Conservation (phyloP, 768 basidiomycete genomes). For the Mycena indigotica region DNA sequence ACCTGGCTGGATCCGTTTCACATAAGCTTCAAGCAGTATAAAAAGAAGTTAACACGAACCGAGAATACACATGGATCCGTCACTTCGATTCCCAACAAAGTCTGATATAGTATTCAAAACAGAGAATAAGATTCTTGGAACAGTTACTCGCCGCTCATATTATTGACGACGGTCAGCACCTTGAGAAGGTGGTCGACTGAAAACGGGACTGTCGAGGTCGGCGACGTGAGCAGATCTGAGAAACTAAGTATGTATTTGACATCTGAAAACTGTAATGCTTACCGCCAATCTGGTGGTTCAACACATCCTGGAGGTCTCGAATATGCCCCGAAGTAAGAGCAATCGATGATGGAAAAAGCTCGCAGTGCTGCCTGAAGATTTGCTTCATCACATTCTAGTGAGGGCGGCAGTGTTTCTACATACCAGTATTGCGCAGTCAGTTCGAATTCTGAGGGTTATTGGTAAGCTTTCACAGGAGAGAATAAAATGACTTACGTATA, state of each 20-base stretch:
- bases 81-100: neutral
- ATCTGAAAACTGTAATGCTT: neutral
- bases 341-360: constrained; percentile 9
- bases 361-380: constrained; percentile 10
- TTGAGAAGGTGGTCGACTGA: neutral
- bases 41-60: neutral
- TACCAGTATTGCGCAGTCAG: constrained; percentile 5
- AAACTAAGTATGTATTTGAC: neutral
- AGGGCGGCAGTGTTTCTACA: neutral
- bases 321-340: neutral
- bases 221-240: constrained; percentile 7
- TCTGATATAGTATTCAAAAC: neutral
- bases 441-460: neutral
- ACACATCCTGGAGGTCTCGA: neutral
- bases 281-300: constrained; percentile 11
- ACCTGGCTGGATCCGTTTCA: neutral
- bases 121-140: neutral
- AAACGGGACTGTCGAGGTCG: neutral
- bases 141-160: neutral
- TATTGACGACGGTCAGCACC: constrained; percentile 6
- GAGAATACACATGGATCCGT: constrained; percentile 1
- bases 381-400: neutral
- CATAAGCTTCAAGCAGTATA: no score
- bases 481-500: neutral
- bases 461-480: neutral